Evolutionary conservation across 176 grass and related monocot genomes (phyloP).

Genomic region (Puccinellia tenuiflora): DNA sequence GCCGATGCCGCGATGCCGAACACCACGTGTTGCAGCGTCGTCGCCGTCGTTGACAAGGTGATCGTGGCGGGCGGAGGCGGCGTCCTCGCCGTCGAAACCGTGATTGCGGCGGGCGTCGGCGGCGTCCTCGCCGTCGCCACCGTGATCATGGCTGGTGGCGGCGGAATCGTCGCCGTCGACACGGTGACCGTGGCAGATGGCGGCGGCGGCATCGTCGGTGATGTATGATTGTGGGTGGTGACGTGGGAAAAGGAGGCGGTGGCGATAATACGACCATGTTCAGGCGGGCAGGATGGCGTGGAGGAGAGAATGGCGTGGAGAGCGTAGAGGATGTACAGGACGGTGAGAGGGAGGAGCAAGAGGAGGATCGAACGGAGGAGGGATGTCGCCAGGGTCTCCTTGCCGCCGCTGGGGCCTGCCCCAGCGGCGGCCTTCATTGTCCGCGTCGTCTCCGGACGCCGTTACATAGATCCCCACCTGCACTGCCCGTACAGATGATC

Average conservation of each 20-base stretch:
- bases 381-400: conserved; percentile 21
- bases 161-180: not conserved
- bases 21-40: conserved; percentile 59
- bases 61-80: not conserved
- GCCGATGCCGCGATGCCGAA: conserved; percentile 67
- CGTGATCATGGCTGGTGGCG: not conserved
- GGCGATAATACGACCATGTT: not conserved
- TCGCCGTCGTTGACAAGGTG: conserved; percentile 1
- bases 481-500: not conserved
- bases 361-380: conserved; percentile 21
- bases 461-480: not conserved
- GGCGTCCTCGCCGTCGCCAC: not conserved
- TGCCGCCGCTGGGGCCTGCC: conserved; percentile 21
- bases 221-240: not conserved
- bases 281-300: not conserved
- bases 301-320: conserved; percentile 41
- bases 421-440: conserved; percentile 31
- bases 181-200: not conserved
- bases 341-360: conserved; percentile 22
- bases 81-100: not conserved
- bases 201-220: not conserved
- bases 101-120: not conserved
- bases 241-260: not conserved
- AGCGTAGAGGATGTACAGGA: conserved; percentile 50
- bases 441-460: conserved; percentile 23